Percentiles rank a stretch among this genome's conserved stretches.
These are phyloP conservation scores for Suillus sp. DNA, from an alignment of 768 basidiomycete genomes.

Conservation along the genomic window DNA sequence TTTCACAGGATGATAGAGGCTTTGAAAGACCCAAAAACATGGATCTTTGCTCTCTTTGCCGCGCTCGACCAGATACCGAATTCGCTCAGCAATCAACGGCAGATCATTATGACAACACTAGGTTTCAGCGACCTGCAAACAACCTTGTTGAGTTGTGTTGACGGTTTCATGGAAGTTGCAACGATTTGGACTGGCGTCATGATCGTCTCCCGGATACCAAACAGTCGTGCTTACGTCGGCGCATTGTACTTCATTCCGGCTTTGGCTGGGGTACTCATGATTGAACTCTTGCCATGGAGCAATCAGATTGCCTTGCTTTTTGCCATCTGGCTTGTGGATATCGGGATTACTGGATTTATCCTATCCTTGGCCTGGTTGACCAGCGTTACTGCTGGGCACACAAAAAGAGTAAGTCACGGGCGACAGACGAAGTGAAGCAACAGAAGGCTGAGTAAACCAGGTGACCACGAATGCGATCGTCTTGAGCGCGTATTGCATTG, in stretches of 20 bases:
- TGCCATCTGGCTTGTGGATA: constrained; percentile 38
- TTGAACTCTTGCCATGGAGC: constrained; percentile 65
- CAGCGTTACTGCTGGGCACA: constrained; percentile 68
- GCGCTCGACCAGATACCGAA: constrained; percentile 65
- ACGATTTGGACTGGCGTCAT: constrained; percentile 70
- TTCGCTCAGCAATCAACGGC: constrained; percentile 64
- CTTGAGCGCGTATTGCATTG: constrained; percentile 68
- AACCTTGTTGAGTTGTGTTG: constrained; percentile 68
- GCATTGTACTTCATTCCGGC: constrained; percentile 66
- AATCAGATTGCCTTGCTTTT: constrained; percentile 69
- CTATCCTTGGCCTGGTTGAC: constrained; percentile 66
- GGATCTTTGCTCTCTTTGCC: constrained; percentile 73
- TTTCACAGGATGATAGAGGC: constrained; percentile 64
- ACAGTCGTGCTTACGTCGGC: constrained; percentile 65
- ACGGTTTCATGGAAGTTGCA: constrained; percentile 64
- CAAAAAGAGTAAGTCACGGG: constrained; percentile 58
- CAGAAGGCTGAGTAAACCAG: constrained; percentile 13
- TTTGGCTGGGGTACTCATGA: constrained; percentile 59
- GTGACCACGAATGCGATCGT: constrained; percentile 63
- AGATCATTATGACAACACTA: constrained; percentile 65
- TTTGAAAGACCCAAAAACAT: constrained; percentile 68
- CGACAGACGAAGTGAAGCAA: neutral
- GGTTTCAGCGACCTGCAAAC: constrained; percentile 67
- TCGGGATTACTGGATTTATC: constrained; percentile 60
- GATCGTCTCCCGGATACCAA: constrained; percentile 54